Percentiles rank a stretch among this genome's conserved stretches.
These are phyloP conservation scores for Trichoderma koningiopsis DNA, from an alignment of 2,329 filamentous ascomycete species.

Conservation along the genomic window DNA sequence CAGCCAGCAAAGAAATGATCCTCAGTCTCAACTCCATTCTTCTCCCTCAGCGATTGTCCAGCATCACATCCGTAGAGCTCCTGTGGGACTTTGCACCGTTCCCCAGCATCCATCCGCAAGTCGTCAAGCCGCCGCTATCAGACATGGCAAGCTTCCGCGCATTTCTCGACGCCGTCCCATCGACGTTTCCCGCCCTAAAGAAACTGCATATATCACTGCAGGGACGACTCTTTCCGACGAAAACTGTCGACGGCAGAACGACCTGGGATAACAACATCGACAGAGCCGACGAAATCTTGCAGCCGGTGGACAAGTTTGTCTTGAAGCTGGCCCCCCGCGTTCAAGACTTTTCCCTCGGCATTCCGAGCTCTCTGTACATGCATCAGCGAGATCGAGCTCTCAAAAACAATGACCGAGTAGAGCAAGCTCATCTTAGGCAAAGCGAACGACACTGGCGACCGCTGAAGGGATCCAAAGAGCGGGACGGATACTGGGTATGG, in stretches of 20 bases:
- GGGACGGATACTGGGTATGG: constrained; percentile 34
- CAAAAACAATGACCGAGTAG: constrained; percentile 22
- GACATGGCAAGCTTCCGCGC: constrained; percentile 25
- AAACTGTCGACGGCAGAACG: constrained; percentile 9
- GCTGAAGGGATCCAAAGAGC: constrained; percentile 22
- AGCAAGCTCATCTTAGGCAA: constrained; percentile 27
- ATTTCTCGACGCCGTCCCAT: constrained; percentile 29
- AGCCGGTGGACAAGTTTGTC: constrained; percentile 31
- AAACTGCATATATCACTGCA: constrained; percentile 30
- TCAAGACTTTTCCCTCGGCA: constrained; percentile 30
- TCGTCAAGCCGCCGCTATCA: background rate
- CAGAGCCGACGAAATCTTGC: constrained; percentile 1
- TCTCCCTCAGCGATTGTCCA: constrained; percentile 30
- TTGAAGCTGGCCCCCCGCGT: constrained; percentile 27
- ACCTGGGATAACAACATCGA: constrained; percentile 1
- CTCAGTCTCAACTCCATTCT: constrained; percentile 28
- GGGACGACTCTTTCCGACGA: constrained; percentile 12
- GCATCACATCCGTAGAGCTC: constrained; percentile 33
- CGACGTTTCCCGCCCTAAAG: constrained; percentile 26
- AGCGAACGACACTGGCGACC: constrained; percentile 32
- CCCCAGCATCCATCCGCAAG: constrained; percentile 6
- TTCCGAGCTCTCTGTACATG: constrained; percentile 32
- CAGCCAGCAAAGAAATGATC: constrained; percentile 30
- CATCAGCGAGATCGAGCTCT: constrained; percentile 28
- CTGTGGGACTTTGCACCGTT: constrained; percentile 32